Evolutionary conservation across 495 filamentous ascomycete genomes (phyloP).

Genomic region (Pseudotulostoma volvatum): DNA sequence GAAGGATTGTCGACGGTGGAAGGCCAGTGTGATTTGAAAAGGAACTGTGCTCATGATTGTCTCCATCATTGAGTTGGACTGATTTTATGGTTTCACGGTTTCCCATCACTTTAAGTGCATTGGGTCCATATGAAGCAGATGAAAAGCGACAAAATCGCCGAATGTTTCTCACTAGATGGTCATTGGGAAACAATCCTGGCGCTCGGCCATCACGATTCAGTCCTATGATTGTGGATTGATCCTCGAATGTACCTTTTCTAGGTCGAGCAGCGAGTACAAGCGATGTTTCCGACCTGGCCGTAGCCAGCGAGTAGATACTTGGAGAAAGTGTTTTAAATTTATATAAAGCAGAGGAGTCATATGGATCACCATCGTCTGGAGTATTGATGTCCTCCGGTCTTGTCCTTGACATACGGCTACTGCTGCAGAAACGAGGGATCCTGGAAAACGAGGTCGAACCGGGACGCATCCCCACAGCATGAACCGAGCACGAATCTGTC

Average conservation of each 20-base stretch:
- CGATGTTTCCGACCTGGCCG: constrained; percentile 48
- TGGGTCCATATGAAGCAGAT: constrained; percentile 59
- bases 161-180: constrained; percentile 54
- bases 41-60: constrained; percentile 49
- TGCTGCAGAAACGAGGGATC: constrained; percentile 32
- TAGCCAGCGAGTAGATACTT: constrained; percentile 55
- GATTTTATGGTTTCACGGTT: constrained; percentile 33
- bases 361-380: no score
- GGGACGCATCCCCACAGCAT: constrained; percentile 28
- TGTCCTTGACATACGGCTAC: constrained; percentile 30
- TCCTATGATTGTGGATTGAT: constrained; percentile 35
- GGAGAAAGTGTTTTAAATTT: constrained; percentile 32
- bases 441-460: constrained; percentile 30
- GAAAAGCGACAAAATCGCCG: constrained; percentile 62
- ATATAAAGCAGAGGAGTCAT: constrained; percentile 19
- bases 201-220: constrained; percentile 40
- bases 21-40: constrained; percentile 58
- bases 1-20: constrained; percentile 48
- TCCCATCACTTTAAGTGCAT: constrained; percentile 54
- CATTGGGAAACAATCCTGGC: constrained; percentile 47
- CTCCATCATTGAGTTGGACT: constrained; percentile 20
- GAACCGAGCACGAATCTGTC: constrained; percentile 43
- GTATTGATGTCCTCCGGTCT: constrained; percentile 26
- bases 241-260: constrained; percentile 37
- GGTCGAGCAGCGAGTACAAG: constrained; percentile 40